Evolutionary conservation across 345 rosid genomes (phyloP), one percentile per base, ranked within the genome.

Genomic region (Turnera subulata): DNA sequence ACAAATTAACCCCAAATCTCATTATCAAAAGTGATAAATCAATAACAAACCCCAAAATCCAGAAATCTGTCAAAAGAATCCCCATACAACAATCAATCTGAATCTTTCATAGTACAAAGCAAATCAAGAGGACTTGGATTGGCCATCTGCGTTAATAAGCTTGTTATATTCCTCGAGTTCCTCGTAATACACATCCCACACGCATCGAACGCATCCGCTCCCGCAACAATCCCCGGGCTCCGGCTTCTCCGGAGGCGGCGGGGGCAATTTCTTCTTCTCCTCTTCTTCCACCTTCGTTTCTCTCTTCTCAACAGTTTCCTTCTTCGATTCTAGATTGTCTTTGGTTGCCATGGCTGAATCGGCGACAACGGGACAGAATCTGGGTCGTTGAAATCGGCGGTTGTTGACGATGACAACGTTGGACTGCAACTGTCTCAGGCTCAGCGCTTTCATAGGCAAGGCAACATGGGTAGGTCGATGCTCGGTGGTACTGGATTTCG

Each of bases 191-290:
- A 92, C 81, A 73, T 92, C 97, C 99, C 99, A 86, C 12, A 92
- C 97, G 81, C 97, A 92, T 53, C 89, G 65, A 3, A 84, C 87
- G 77, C 98, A 92, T 2, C 97, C 98, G 77, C 93, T 84, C 6
- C 97, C 97, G 46, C 99, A 93, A 26, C 99, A 93, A 75, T 93
- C 96, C 6, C 94, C 93, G 18, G 94, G 83, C 65, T 83, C 86
- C 32, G 98, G 97, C 82, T 84, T 86, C 82, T 92, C 98, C 55
- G 95, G 96, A 47, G 86, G 96, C 20, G 84, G 90, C 2, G 87
- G 84, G 1, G 63, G 62, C 42, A 69, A 49, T 23, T 16, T 25
- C 26, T 56, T 61, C 58, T 48, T 49, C 46, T 26, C 50, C 32
- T 44, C 32, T 44, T 33, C 63, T 69, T 52, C 50, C 8, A 29